Evolutionary conservation across 164 flowering plant species (phyloP), one percentile per base, ranked within the genome.

Genomic region (Santalum album): DNA sequence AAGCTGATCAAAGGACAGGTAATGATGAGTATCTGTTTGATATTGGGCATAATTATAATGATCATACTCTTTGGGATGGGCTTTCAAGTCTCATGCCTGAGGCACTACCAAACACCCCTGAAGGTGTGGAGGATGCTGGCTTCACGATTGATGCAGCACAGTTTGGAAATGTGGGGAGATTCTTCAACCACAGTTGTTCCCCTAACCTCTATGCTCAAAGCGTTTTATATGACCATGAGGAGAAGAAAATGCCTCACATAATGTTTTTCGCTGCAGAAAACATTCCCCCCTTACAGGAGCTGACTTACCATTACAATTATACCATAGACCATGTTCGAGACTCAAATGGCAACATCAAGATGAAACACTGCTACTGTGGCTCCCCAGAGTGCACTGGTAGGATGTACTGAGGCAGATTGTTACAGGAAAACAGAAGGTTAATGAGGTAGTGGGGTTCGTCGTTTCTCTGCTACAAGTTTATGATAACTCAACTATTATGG

Each of bases 201-300:
- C 98, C 98, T 0, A 90, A 87, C 57, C 79, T 87, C 3, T 86
- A 83, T 71, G 96, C 98, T 3, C 98, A 90, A 64, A 74, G 79
- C 72, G 88, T 90, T 24, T 78, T 87, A 9, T 90, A 75, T 68
- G 96, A 87, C 69, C 87, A 87, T 27, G 83, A 78, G 9, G 96
- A 87, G 60, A 78, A 59, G 67, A 75, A 78, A 46, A 69, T 86
- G 72, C 98, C 98, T 7, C 96, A 84, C 65, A 71, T 90, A 51
- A 90, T 87, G 96, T 54, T 90, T 15, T 90, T 90, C 69, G 91
- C 98, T 18, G 82, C 78, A 2, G 92, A 90, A 60, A 84, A 87
- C 58, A 87, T 90, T 58, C 92, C 96, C 48, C 86, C 95, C 0
- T 51, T 91, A 54, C 79, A 79, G 64, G 98, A 91, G 72, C 62